phyloP scores from a whole-genome alignment of 257 asterid genomes.

The Cinchona pubescens region DNA sequence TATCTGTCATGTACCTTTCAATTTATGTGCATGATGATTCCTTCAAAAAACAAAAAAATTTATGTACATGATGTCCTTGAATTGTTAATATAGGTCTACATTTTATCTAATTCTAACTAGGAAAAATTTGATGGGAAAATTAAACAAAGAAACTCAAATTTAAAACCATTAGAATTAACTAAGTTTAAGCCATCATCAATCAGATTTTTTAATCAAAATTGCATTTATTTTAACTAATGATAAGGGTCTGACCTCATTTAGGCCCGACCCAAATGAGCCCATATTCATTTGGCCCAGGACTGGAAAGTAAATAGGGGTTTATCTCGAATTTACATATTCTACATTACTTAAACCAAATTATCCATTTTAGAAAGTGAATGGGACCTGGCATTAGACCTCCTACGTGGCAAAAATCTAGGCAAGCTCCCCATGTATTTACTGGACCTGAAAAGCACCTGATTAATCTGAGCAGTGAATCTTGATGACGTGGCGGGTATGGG shows the following conservation, averaged over 20 bases:
- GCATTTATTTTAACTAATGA: background rate
- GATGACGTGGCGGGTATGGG: conserved; percentile 33
- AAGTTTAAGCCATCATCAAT: too few relatives aligned
- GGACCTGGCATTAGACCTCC: background rate
- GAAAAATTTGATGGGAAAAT: too few relatives aligned
- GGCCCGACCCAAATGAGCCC: background rate
- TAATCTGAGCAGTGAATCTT: background rate
- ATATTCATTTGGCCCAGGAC: background rate
- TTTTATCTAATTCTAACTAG: too few relatives aligned
- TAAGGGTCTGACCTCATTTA: too few relatives aligned
- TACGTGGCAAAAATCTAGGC: conserved; percentile 6
- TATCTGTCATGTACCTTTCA: too few relatives aligned
- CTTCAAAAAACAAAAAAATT: too few relatives aligned
- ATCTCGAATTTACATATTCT: too few relatives aligned
- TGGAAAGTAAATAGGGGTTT: background rate
- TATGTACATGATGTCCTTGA: too few relatives aligned
- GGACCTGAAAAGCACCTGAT: conserved; percentile 13
- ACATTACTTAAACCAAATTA: background rate
- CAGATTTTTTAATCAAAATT: background rate
- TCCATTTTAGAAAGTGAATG: background rate
- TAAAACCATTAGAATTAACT: background rate
- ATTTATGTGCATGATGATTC: too few relatives aligned
- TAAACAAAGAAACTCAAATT: too few relatives aligned
- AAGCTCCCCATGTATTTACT: background rate
- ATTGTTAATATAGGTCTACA: too few relatives aligned